phyloP scores from a whole-genome alignment of 2,329 filamentous ascomycete species.

The Leptographium radiaticola region DNA sequence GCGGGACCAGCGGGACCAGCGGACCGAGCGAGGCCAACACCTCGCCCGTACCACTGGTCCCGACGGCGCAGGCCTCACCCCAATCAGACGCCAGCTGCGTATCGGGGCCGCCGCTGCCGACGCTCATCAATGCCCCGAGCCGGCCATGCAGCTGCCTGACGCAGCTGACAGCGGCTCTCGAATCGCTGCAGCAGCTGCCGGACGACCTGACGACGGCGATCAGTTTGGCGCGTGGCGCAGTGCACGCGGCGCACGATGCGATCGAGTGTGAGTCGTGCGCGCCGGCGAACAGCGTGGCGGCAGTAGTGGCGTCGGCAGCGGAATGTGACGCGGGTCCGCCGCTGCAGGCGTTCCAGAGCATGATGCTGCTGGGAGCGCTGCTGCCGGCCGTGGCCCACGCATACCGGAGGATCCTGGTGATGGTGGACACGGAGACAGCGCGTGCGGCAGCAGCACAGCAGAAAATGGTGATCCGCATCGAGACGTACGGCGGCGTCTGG shows the following conservation, averaged over 20 bases:
- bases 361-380: slow-evolving; percentile 45
- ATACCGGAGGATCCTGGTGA: slow-evolving; percentile 39
- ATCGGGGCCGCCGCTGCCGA: too few species aligned
- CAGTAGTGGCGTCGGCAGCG: slow-evolving; percentile 8
- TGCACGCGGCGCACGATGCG: slow-evolving; percentile 34
- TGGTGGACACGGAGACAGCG: slow-evolving; percentile 39
- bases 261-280: slow-evolving; percentile 39
- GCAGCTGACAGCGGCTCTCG: slow-evolving; percentile 35
- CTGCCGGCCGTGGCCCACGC: slow-evolving; percentile 44
- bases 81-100: too few species aligned
- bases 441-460: slow-evolving; percentile 28
- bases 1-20: too few species aligned
- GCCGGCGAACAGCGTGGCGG: slow-evolving; percentile 14
- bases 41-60: too few species aligned
- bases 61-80: too few species aligned
- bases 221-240: slow-evolving; percentile 31
- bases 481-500: slow-evolving; percentile 36
- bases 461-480: slow-evolving; percentile 30
- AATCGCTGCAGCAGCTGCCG: slow-evolving; percentile 34
- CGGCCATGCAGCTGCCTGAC: slow-evolving; percentile 33
- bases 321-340: slow-evolving; percentile 17
- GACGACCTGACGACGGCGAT: slow-evolving; percentile 32
- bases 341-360: slow-evolving; percentile 41
- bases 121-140: slow-evolving; percentile 8
- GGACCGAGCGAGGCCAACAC: too few species aligned